phyloP scores from a whole-genome alignment of 208 protist species.

The Sergeia podlipaevii region DNA sequence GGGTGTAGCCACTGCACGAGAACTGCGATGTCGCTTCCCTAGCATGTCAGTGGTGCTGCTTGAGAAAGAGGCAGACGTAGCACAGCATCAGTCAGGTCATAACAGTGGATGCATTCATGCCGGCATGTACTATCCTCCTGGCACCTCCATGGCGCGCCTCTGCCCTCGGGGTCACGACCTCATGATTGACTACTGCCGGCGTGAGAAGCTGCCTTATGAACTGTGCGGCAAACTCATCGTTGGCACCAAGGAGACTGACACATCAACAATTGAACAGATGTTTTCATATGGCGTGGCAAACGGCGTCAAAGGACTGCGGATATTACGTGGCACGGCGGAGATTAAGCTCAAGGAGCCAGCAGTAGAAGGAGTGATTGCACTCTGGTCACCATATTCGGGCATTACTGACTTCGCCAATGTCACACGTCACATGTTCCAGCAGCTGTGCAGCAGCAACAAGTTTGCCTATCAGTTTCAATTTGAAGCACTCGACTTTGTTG shows the following conservation, averaged over 20 bases:
- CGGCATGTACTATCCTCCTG: constrained; percentile 68
- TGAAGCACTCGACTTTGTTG: constrained; percentile 37
- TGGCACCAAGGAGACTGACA: constrained; percentile 31
- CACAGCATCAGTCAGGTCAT: constrained; percentile 60
- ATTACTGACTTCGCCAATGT: constrained; percentile 54
- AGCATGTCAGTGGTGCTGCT: constrained; percentile 36
- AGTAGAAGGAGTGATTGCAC: constrained; percentile 32
- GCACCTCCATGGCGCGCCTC: constrained; percentile 39
- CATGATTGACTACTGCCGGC: constrained; percentile 56
- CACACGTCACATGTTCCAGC: constrained; percentile 23
- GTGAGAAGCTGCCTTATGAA: constrained; percentile 45
- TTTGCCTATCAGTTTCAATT: constrained; percentile 25
- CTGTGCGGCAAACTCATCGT: constrained; percentile 73
- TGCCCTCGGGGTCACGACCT: constrained; percentile 50
- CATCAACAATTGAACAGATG: constrained; percentile 36
- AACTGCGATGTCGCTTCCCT: constrained; percentile 30
- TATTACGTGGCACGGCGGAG: constrained; percentile 28
- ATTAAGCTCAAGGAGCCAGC: constrained; percentile 45
- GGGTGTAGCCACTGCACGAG: constrained; percentile 37
- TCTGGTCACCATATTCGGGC: constrained; percentile 63
- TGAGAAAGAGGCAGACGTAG: constrained; percentile 64
- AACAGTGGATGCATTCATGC: constrained; percentile 74
- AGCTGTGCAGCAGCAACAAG: constrained; percentile 11
- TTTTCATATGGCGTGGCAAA: constrained; percentile 47
- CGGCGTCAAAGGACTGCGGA: constrained; percentile 40